Base-by-base conservation (phyloP, 371 early-diverging fungal species). In the Zychaea mexicana region DNA sequence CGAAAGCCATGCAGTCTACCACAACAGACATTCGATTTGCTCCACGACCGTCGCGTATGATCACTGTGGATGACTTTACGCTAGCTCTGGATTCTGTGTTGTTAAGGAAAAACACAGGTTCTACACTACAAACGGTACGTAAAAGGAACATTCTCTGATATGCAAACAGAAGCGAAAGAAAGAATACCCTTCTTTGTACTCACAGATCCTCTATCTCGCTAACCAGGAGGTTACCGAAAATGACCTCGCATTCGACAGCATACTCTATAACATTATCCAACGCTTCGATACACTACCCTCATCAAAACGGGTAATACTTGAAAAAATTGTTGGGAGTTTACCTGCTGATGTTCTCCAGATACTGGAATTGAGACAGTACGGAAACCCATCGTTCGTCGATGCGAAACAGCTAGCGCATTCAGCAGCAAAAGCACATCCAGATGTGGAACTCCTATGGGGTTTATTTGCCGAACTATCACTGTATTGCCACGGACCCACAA, bases 1-100 rank as follows among this genome's bases (percentile, higher is more conserved):
- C 32, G 6, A 45, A 66, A 26, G 10, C 60, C 27, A 24, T 7
- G 31, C 55, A 32, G n/a, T 49, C 39, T 36, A 1, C 46, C 32
- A 26, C 42, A 2, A 1, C 55, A 36, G 19, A 27, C 2, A 6
- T 32, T 6, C 57, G 74, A 24, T 30, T 61, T 3, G 58, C 65
- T 1, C 66, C 68, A 12, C 61, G 60, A 5, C 67, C 73, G 12
- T 47, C 60, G 12, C 68, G 72, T 5, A 38, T 77, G 8, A 33
- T 71, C 2, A 73, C 72, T 46, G 46, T 67, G 31, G 77, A 72
- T 55, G 62, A 47, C 0, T 70, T 70, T 21, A 69, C 73, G 19
- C 39, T 73, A 47, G 31, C 70, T 8, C 42, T 71, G 45, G 57
- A 67, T 22, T 69, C 73, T 60, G 42, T 68, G 15, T 28, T 69